Evolutionary conservation across 495 filamentous ascomycete genomes (phyloP), one percentile per base, ranked within the genome.

Genomic region (Apodospora peruviana): DNA sequence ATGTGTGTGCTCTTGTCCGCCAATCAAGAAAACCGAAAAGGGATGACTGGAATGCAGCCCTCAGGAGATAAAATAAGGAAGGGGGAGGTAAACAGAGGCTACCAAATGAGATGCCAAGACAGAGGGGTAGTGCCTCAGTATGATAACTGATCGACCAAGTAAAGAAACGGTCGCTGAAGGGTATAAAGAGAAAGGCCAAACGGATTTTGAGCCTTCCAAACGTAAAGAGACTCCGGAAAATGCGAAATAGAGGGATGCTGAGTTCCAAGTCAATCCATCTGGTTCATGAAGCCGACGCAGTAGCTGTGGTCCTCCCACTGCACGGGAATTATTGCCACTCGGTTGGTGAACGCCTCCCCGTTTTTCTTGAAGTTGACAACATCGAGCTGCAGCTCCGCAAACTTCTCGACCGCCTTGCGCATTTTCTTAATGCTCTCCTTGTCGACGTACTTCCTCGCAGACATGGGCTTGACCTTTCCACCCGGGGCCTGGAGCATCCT

Each of bases 401-500:
- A 57, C 20, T 51, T 53, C 2, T 66, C 59, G 35, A 79, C 59
- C 2, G 69, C 67, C 11, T 64, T 55, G 5, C 61, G 56, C 65
- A 79, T 68, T 48, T 60, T 58, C 32, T 58, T 51, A 39, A 72
- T 46, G 2, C 60, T 51, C n/a, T 62, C 59, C 34, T 60, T 58
- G 55, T 72, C 60, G 47, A 69, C 61, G 25, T 65, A 51, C 22
- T 65, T 60, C 23, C 65, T 64, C 12, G 51, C 21, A 12, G 62
- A 62, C 29, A 50, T 52, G n/a, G 52, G 51, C 17, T 46, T 43
- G 21, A 70, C 63, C 21, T 59, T 53, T 3, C 60, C 65, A 3
- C 47, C 64, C 14, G 74, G 73, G 5, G 68, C 58, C 56, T 79
- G 76, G 18, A 79, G 52, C 45, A 79, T 77, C n/a, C 76, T 74